Evolutionary conservation across 306 rosid species (phyloP).

Genomic region (Parietaria judaica): DNA sequence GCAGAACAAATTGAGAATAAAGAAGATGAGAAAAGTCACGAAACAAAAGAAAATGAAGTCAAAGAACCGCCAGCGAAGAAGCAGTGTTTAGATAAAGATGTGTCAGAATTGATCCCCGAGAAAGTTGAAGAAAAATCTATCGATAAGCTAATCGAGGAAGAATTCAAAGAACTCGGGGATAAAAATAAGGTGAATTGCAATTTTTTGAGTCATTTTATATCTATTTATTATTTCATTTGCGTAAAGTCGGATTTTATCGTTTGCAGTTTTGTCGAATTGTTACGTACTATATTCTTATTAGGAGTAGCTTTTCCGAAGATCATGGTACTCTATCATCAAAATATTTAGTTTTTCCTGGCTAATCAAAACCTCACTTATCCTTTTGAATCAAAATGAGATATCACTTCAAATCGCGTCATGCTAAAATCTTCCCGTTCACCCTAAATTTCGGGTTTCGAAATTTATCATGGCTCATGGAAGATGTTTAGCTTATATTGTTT

Average conservation of each 20-base stretch:
- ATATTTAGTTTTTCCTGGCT: no score
- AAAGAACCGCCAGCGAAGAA: slow-evolving; percentile 52
- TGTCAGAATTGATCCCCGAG: slow-evolving; percentile 23
- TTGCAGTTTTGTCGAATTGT: background rate
- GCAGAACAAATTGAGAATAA: slow-evolving; percentile 29
- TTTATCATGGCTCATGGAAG: background rate
- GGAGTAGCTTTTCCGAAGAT: background rate
- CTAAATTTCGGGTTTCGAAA: no score
- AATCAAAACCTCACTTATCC: no score
- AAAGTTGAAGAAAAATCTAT: slow-evolving; percentile 58
- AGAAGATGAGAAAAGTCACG: slow-evolving; percentile 19
- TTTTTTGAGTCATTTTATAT: background rate
- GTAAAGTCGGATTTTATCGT: background rate
- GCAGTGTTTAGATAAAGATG: slow-evolving; percentile 45
- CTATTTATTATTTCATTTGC: background rate
- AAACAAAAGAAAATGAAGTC: slow-evolving; percentile 23
- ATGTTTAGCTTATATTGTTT: background rate
- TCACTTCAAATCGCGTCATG: no score
- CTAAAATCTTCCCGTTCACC: no score
- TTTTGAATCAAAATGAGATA: no score
- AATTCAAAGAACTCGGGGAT: slow-evolving; percentile 64
- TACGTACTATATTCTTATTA: background rate
- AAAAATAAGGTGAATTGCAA: slow-evolving; percentile 57
- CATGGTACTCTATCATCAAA: background rate
- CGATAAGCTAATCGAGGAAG: slow-evolving; percentile 77